These are phyloP conservation scores for Emmonsiellopsis sp. DNA, from an alignment of 2,329 filamentous ascomycete genomes.

Conservation along the genomic window DNA sequence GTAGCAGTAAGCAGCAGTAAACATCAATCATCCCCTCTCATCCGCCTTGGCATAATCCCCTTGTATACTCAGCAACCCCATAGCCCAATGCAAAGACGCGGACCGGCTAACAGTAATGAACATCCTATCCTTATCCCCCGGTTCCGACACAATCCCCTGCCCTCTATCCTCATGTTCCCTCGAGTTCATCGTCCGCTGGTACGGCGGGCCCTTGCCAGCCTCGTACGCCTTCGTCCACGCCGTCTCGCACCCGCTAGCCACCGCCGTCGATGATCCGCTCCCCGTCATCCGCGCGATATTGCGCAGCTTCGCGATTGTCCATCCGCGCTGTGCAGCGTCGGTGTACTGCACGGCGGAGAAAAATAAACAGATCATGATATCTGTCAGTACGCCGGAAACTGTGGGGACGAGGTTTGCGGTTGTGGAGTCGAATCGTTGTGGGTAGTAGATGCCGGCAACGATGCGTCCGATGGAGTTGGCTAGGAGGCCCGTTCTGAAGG, in stretches of 20 bases:
- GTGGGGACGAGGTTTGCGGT: conserved; percentile 60
- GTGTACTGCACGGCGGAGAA: conserved; percentile 76
- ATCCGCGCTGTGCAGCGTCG: conserved; percentile 61
- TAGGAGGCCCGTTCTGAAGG: conserved; percentile 58
- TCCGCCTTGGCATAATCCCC: conserved; percentile 42
- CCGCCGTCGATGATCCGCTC: conserved; percentile 74
- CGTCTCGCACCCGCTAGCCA: conserved; percentile 75
- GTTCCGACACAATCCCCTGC: conserved; percentile 14
- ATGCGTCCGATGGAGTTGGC: conserved; percentile 73
- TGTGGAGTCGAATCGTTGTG: conserved; percentile 31
- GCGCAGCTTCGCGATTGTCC: conserved; percentile 64
- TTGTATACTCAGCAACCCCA: conserved; percentile 71
- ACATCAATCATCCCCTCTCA: background rate
- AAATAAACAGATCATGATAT: conserved; percentile 73
- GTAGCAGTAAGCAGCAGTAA: too few relatives aligned
- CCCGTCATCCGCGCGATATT: conserved; percentile 73
- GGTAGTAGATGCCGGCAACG: conserved; percentile 55
- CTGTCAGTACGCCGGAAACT: conserved; percentile 71
- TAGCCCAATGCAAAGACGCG: conserved; percentile 61
- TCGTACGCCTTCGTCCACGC: conserved; percentile 69
- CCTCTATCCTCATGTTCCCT: conserved; percentile 9
- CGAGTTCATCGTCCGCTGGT: conserved; percentile 39
- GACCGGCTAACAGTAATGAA: conserved; percentile 53
- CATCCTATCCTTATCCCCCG: conserved; percentile 30
- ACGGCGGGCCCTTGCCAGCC: conserved; percentile 66